phyloP scores from a whole-genome alignment of 2,329 filamentous ascomycete genomes.

The Pseudocercospora cruenta region DNA sequence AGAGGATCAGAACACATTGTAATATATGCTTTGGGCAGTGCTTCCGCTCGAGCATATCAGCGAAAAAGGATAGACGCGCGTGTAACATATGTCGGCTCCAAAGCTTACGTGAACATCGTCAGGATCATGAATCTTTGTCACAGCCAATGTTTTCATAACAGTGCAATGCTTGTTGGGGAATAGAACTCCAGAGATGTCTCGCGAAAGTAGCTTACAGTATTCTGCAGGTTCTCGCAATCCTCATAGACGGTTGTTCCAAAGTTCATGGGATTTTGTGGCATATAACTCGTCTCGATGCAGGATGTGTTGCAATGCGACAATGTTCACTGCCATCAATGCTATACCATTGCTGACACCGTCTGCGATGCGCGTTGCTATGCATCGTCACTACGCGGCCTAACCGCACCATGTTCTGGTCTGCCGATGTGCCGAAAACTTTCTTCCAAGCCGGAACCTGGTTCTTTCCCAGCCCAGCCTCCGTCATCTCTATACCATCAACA shows the following conservation, averaged over 20 bases:
- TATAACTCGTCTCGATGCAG: too few relatives aligned
- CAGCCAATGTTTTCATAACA: not conserved
- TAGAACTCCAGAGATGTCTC: not conserved
- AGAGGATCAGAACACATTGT: not conserved
- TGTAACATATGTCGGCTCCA: constrained; percentile 9
- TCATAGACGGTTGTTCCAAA: too few relatives aligned
- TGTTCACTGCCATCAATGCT: not conserved
- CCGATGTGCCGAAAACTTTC: not conserved
- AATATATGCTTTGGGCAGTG: not conserved
- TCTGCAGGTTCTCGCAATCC: too few relatives aligned
- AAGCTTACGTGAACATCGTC: not conserved
- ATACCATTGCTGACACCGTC: too few relatives aligned
- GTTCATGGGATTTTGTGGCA: too few relatives aligned
- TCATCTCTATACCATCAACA: not conserved
- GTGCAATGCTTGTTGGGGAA: too few relatives aligned
- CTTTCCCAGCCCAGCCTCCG: constrained; percentile 4
- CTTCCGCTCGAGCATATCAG: not conserved
- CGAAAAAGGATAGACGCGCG: not conserved
- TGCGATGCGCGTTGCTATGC: not conserved
- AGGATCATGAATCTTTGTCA: not conserved
- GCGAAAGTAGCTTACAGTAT: not conserved
- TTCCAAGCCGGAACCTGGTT: not conserved
- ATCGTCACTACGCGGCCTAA: not conserved
- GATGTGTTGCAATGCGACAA: not conserved
- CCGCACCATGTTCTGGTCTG: not conserved